Evolutionary conservation across 139 green algal species (phyloP).

Genomic region (Ulvella scutata): DNA sequence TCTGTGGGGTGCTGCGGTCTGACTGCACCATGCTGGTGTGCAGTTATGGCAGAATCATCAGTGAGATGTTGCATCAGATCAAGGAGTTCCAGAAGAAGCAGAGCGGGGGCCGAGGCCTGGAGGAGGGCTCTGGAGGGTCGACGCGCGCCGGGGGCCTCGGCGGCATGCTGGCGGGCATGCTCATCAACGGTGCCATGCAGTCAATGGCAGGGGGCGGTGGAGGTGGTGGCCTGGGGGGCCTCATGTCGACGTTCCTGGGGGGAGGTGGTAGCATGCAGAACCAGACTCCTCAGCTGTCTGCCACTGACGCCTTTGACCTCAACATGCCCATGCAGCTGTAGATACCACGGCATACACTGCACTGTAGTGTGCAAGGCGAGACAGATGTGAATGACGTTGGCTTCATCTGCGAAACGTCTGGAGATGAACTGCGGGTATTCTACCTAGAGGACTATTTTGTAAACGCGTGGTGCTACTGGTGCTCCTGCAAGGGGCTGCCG

Average conservation of each 20-base stretch:
- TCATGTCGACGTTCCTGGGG: constrained; percentile 16
- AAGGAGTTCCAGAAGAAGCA: constrained; percentile 14
- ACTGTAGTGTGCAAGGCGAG: no score
- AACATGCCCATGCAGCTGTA: constrained; percentile 4
- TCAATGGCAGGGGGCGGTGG: neutral
- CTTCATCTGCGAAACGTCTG: no score
- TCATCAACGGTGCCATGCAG: constrained; percentile 5
- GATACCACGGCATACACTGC: no score
- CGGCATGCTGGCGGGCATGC: constrained; percentile 5
- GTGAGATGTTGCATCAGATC: constrained; percentile 22
- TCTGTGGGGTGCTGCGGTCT: neutral
- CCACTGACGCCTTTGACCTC: constrained; percentile 29
- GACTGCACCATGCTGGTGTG: neutral
- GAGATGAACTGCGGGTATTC: no score
- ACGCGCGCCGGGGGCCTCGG: neutral
- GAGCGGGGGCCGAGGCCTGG: neutral
- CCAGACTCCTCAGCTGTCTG: constrained; percentile 37
- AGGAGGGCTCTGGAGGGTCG: neutral
- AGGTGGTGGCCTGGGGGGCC: neutral
- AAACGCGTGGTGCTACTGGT: no score
- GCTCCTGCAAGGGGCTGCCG: no score
- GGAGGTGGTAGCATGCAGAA: constrained; percentile 9
- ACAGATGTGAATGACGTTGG: no score
- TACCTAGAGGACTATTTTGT: no score
- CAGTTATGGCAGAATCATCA: neutral